Conservation (phyloP, 768 basidiomycete species). For the Wakefieldia striispora region DNA sequence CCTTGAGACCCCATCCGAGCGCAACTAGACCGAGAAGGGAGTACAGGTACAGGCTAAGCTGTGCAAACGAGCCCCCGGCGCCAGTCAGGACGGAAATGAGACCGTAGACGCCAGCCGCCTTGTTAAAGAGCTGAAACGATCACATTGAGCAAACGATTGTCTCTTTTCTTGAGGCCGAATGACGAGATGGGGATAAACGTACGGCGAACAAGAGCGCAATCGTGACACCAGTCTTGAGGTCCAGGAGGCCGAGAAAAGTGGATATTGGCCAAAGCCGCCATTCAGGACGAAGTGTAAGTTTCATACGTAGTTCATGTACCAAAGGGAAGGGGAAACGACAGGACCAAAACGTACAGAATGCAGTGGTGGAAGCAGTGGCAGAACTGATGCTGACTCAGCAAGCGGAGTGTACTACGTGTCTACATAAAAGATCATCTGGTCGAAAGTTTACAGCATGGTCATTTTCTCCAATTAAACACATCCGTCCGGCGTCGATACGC, state of each 20-base stretch:
- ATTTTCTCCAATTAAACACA: no score
- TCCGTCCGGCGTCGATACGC: no score
- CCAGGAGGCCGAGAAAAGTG: conserved; percentile 83
- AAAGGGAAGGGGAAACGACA: conserved; percentile 3
- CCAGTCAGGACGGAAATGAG: conserved; percentile 89
- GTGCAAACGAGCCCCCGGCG: conserved; percentile 89
- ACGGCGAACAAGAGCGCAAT: conserved; percentile 89
- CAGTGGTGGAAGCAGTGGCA: background rate
- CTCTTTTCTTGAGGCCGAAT: no score
- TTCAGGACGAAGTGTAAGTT: conserved; percentile 78
- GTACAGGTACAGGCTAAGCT: conserved; percentile 92
- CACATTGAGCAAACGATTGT: conserved; percentile 7
- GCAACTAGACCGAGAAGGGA: conserved; percentile 80
- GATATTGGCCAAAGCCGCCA: conserved; percentile 80
- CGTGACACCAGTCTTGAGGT: conserved; percentile 92
- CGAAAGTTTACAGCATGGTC: no score
- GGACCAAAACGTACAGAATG: background rate
- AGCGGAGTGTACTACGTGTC: background rate
- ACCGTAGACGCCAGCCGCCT: conserved; percentile 96
- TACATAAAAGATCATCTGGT: no score
- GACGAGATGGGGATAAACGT: conserved; percentile 29
- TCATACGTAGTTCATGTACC: conserved; percentile 52
- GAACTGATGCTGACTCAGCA: conserved; percentile 19
- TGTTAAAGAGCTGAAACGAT: conserved; percentile 74
- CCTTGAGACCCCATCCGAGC: conserved; percentile 83